phyloP scores from a whole-genome alignment of 2,329 filamentous ascomycete genomes.

The Cladorrhinum sp. region DNA sequence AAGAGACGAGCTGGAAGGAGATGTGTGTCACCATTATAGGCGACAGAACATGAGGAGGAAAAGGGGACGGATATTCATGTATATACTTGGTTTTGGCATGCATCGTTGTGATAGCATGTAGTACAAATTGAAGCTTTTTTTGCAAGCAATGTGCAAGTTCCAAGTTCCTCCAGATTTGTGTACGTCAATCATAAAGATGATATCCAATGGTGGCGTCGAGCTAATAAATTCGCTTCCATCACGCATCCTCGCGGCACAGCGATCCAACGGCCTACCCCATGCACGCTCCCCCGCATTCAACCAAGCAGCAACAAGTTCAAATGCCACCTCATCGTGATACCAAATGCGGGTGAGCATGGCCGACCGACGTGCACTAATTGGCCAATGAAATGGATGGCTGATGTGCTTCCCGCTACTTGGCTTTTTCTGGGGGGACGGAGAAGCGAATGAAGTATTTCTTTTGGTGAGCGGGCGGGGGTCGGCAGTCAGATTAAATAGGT shows the following conservation, averaged over 20 bases:
- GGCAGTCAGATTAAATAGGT: conserved; percentile 17
- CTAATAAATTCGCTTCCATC: background rate
- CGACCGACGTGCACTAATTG: background rate
- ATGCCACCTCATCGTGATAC: background rate
- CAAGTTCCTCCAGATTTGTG: background rate
- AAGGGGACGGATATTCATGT: conserved; percentile 12
- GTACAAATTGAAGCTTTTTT: conserved; percentile 3
- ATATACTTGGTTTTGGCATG: conserved; percentile 17
- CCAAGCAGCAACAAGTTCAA: background rate
- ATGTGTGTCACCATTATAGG: too few species aligned
- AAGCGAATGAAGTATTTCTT: background rate
- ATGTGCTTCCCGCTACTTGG: background rate
- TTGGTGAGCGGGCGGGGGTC: conserved; percentile 10
- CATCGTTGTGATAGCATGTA: background rate
- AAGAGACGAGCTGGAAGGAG: background rate
- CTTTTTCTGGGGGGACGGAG: too few species aligned
- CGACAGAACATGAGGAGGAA: background rate
- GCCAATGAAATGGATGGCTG: background rate
- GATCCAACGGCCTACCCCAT: background rate
- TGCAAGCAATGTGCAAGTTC: too few species aligned
- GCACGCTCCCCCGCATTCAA: background rate
- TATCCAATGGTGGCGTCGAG: background rate
- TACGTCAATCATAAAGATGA: background rate
- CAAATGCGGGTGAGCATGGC: background rate
- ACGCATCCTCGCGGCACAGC: background rate